Percentiles rank a stretch among this genome's conserved stretches.
Evolutionary conservation across 2,329 filamentous ascomycete species (phyloP).

Genomic region (Pyrenochaeta sp.): DNA sequence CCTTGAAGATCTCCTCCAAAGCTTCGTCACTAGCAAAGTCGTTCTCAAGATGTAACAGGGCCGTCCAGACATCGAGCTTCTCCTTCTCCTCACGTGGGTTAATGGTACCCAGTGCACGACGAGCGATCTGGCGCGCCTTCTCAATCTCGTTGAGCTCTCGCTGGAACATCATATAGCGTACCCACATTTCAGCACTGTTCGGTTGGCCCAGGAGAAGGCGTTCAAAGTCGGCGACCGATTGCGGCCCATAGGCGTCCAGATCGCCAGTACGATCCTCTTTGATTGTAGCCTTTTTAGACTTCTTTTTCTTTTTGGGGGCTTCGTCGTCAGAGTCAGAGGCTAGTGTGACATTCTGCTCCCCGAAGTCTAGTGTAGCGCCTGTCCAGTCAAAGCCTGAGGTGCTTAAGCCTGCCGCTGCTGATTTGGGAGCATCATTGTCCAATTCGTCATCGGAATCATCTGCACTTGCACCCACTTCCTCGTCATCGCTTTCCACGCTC

Average conservation of each 20-base stretch:
- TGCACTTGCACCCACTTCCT: slow-evolving; percentile 44
- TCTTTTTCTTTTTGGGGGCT: slow-evolving; percentile 68
- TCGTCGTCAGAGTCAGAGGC: slow-evolving; percentile 65
- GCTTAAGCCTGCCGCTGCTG: slow-evolving; percentile 65
- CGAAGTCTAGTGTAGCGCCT: slow-evolving; percentile 63
- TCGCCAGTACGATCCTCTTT: slow-evolving; percentile 92
- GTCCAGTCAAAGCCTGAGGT: slow-evolving; percentile 89
- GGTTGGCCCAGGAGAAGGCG: slow-evolving; percentile 90
- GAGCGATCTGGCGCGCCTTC: slow-evolving; percentile 87
- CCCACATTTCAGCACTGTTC: slow-evolving; percentile 93
- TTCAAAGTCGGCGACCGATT: slow-evolving; percentile 91
- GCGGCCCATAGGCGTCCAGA: slow-evolving; percentile 85
- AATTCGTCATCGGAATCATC: slow-evolving; percentile 46
- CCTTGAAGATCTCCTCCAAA: slow-evolving; percentile 86
- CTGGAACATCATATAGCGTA: slow-evolving; percentile 99
- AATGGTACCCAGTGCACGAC: slow-evolving; percentile 90
- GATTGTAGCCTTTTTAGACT: slow-evolving; percentile 77
- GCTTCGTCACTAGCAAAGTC: slow-evolving; percentile 85
- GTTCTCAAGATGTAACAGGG: slow-evolving; percentile 92
- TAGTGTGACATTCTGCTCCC: slow-evolving; percentile 63
- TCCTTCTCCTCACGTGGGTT: slow-evolving; percentile 89
- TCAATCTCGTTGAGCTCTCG: slow-evolving; percentile 88
- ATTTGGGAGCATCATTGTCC: slow-evolving; percentile 28
- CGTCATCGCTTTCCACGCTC: slow-evolving; percentile 47
- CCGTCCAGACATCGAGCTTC: slow-evolving; percentile 95